Evolutionary conservation across 129 eudicot species (phyloP).

Genomic region (Pittosporum tobira): DNA sequence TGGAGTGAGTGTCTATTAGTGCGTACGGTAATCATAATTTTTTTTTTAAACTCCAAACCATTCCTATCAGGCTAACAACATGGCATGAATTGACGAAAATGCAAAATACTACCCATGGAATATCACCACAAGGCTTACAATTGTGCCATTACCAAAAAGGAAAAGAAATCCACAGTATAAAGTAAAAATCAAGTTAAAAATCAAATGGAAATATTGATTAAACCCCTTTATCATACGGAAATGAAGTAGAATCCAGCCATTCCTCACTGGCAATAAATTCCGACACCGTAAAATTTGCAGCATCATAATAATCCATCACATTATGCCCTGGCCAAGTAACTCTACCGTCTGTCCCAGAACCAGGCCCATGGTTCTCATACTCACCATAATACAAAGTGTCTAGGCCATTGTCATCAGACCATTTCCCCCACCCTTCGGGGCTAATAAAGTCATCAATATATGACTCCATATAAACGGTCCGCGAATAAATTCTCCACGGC

Average conservation of each 20-base stretch:
- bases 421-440: constrained; percentile 57
- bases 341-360: constrained; percentile 36
- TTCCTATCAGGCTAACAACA: too few relatives aligned
- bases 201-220: constrained; percentile 14
- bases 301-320: constrained; percentile 68
- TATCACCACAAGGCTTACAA: too few relatives aligned
- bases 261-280: constrained; percentile 59
- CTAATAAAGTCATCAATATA: constrained; percentile 59
- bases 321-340: constrained; percentile 73
- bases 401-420: constrained; percentile 50
- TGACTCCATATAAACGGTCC: constrained; percentile 58
- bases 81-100: too few relatives aligned
- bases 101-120: too few relatives aligned
- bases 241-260: constrained; percentile 84
- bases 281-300: constrained; percentile 62
- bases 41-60: too few relatives aligned
- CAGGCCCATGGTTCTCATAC: constrained; percentile 63
- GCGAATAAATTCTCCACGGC: constrained; percentile 69
- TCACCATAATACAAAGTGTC: constrained; percentile 75
- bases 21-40: too few relatives aligned
- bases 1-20: too few relatives aligned
- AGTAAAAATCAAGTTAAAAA: too few relatives aligned
- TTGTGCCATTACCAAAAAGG: too few relatives aligned
- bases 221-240: constrained; percentile 76
- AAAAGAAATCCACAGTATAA: too few relatives aligned